These are phyloP conservation scores for Sphaerulina populicola DNA, from an alignment of 2,329 filamentous ascomycete genomes.

Conservation along the genomic window DNA sequence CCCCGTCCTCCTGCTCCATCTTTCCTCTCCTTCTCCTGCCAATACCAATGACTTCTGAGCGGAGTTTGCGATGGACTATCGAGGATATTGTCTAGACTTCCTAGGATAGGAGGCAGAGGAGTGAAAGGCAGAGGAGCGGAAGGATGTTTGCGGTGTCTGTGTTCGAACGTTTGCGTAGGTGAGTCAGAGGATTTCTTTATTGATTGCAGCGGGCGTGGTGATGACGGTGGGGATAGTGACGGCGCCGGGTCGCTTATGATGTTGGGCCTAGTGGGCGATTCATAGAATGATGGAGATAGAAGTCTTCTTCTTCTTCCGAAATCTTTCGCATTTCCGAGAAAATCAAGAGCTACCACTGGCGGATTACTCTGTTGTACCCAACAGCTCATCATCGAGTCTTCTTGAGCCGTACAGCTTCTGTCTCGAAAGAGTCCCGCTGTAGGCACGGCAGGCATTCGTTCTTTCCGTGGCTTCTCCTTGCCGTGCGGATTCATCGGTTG, in stretches of 20 bases:
- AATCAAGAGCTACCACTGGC: background rate
- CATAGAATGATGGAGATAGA: background rate
- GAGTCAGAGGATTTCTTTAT: too few relatives aligned
- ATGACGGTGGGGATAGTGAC: too few relatives aligned
- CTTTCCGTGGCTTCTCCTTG: too few relatives aligned
- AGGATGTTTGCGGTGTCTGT: background rate
- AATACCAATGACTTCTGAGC: background rate
- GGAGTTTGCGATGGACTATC: background rate
- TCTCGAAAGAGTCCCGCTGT: background rate
- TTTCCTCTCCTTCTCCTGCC: background rate
- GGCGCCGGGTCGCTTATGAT: too few relatives aligned
- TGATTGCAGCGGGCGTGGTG: too few relatives aligned
- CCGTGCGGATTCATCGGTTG: too few relatives aligned
- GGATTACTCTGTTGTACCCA: background rate
- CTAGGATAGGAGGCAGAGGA: background rate
- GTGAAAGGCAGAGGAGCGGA: background rate
- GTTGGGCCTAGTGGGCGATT: background rate
- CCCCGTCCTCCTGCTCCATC: too few relatives aligned
- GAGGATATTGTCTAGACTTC: background rate
- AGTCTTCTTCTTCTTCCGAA: too few relatives aligned
- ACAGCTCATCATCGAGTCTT: background rate
- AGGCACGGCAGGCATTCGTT: background rate
- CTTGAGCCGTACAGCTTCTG: background rate
- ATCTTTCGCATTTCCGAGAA: background rate
- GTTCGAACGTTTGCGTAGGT: background rate